Evolutionary conservation across 2,329 filamentous ascomycete genomes (phyloP), one percentile per base, ranked within the genome.

Genomic region (Geoglossum cookeanum): DNA sequence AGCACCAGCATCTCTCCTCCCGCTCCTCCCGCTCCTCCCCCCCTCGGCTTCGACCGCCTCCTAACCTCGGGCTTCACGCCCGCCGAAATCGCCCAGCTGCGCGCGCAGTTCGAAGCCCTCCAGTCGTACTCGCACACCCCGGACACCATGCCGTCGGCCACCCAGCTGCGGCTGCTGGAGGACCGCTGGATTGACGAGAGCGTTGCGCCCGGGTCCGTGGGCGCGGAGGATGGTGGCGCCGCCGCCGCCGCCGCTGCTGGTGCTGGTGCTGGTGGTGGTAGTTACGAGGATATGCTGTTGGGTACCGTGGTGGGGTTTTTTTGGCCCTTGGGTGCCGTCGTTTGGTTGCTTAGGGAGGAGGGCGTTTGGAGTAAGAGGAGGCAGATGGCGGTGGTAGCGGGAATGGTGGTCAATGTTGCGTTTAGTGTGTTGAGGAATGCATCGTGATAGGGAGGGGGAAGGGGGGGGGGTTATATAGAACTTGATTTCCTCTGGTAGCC

Each of bases 261-360:
- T 61, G 56, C 17, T 5, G 64, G 67, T 49, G 61, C 68, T 59
- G 64, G 15, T 75, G 51, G 75, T 52, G 81, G 79, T 0, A 77
- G 85, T 9, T 72, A 95, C 49, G 91, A 97, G 65, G 84, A 94
- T 65, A 80, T 96, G 73, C 75, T 97, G 59, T 86, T 84, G 71
- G 92, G 90, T 3, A 87, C 92, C 68, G 73, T 94, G 59, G 86
- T 92, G 64, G 92, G 92, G 0, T 98, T 97, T 74, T 85, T 98
- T 68, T 97, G 91, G 80, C 92, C 92, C 3, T 70, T 97, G 8
- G 91, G 87, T 0, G 89, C 87, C 64, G 73, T 91, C 58, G 81
- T 84, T 56, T 96, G 90, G 88, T 73, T 94, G 55, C 78, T 91
- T 62, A 77, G 90, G 59, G 87, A 95, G 68, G 86, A 92, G 58